Base-by-base conservation (phyloP, 805 yeast genomes). In the Candida insectalens region DNA sequence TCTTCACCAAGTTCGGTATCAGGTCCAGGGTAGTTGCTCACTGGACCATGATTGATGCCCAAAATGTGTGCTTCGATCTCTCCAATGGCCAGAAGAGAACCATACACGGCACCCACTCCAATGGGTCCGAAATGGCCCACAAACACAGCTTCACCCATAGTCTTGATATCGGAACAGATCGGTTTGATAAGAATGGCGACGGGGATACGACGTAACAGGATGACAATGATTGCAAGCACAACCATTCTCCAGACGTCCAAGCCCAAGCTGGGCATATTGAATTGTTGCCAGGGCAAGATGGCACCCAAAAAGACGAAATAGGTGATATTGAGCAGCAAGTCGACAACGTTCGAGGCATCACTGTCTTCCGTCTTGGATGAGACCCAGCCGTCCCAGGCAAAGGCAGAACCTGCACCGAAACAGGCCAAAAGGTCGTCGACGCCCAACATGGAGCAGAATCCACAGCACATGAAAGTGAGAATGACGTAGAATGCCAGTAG, bases 101-200 rank as follows among this genome's bases (percentile, higher is more conserved):
- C 57, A 41, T 49, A 54, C 5, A 54, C 44, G 3, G 57, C 58
- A 25, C 55, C 53, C 14, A 53, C 58, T 14, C 84, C 85, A 47
- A 78, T 75, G 6, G 85, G 85, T 19, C 85, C 85, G 47, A 78
- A 78, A 55, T 73, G 83, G 30, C 84, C 84, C 40, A 76, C 71
- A 48, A 77, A 73, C 4, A 77, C 45, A 1, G 83, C 83, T 48
- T 78, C 84, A 47, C 73, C 63, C 72, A 78, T 67, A 16, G 69
- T 61, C 33, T 65, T 63, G 32, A 78, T 64, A 40, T 74, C 78
- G 1, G 82, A 78, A 17, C 71, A 69, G 15, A 74, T 44, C 1
- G 72, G 76, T 47, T 74, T 72, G 20, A 72, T 55, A 1, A 65
- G 64, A 25, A 76, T 41, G n/a, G 69, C 71, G 0, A 73, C 74